Evolutionary conservation across 306 rosid species (phyloP), one percentile per base, ranked within the genome.

Genomic region (Malus orientalis): DNA sequence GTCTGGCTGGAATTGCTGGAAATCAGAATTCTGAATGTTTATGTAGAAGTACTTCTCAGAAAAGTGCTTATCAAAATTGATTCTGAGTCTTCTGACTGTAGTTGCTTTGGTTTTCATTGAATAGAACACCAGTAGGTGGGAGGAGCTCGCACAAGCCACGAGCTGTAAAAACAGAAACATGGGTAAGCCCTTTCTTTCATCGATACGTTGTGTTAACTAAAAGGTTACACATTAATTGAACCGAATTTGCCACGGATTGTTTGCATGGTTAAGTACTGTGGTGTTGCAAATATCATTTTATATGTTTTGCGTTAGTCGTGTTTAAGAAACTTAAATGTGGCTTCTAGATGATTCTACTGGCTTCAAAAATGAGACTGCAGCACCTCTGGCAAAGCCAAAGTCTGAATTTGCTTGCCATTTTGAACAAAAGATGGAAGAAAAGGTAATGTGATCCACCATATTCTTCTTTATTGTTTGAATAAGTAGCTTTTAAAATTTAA

Each of bases 91-190:
- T 42, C 75, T 75, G 58, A 76, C 36, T 27, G 19, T 45, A 33
- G 36, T 32, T 64, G 22, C 45, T 60, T 82, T 65, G 27, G 54
- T 60, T 82, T 65, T 70, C 76, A 32, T 84, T 76, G 84, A 84
- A 81, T 90, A 94, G 98, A 88, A 82, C 71, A 81, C 70, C 78
- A 78, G 69, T 20, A 85, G 49, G 73, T 78, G 60, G 53, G 84
- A 76, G 83, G 84, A 89, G 68, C 72, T 78, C 20, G 44, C 70
- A 58, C 84, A 69, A 58, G 81, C 88, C 55, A 76, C 82, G 2
- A 81, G 86, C 69, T 86, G 88, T 51, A 62, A 55, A 55, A 30
- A 47, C 47, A 73, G 9, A 62, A 40, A 40, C 45, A 40, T 40
- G 45, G 94, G 91, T 84, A 80, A 88, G 89, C 80, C 72, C 88